These are phyloP conservation scores for Mrakia gelida DNA, from an alignment of 768 basidiomycete genomes.

Conservation along the genomic window DNA sequence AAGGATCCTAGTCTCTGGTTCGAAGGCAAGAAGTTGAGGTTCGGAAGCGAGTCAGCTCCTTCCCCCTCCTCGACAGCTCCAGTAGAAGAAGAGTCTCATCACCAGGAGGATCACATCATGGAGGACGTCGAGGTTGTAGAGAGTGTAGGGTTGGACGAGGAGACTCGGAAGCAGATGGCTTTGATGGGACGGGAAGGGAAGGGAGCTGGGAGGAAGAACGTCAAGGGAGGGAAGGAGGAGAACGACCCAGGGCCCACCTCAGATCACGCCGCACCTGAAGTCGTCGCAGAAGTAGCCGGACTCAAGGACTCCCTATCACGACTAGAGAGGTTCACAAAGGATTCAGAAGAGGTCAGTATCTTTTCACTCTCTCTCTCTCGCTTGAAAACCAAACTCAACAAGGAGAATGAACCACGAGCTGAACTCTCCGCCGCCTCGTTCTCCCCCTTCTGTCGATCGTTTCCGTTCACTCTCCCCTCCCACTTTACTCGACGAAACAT, in stretches of 20 bases:
- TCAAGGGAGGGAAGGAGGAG: neutral
- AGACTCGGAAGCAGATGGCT: constrained; percentile 14
- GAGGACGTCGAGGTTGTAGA: neutral
- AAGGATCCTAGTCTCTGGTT: neutral
- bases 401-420: neutral
- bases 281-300: neutral
- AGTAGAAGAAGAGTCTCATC: neutral
- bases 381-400: neutral
- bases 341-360: constrained; percentile 8
- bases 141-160: neutral
- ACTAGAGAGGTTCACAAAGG: neutral
- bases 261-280: neutral
- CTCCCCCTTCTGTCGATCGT: neutral
- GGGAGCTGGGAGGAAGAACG: neutral
- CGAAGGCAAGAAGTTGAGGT: neutral
- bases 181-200: neutral
- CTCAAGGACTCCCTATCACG: neutral
- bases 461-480: neutral
- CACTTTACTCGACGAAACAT: too few species aligned
- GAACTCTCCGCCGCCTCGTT: neutral
- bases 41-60: neutral
- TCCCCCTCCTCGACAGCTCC: neutral
- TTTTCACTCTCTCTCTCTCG: too few species aligned
- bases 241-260: neutral
- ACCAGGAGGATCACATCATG: too few species aligned